Evolutionary conservation across 2,329 filamentous ascomycete species (phyloP).

Genomic region (Aschersonia sp.): DNA sequence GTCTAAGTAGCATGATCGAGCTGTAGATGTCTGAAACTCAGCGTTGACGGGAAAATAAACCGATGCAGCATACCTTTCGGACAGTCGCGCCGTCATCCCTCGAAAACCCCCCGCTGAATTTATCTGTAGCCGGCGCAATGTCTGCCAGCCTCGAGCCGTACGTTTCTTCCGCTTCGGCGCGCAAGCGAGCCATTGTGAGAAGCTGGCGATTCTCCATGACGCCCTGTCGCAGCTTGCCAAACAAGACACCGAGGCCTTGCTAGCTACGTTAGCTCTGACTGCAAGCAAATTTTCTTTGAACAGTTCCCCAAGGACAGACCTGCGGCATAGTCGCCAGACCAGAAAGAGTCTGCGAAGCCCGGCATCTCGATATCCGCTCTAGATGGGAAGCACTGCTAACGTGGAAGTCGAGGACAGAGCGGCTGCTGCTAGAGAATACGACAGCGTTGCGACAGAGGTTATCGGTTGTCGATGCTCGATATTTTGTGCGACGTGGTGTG

Average conservation of each 20-base stretch:
- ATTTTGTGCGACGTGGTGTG: too few relatives aligned
- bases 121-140: slow-evolving; percentile 71
- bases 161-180: slow-evolving; percentile 84
- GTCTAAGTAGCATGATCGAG: too few relatives aligned
- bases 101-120: slow-evolving; percentile 67
- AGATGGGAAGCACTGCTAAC: too few relatives aligned
- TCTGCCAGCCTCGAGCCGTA: slow-evolving; percentile 72
- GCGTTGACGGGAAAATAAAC: too few relatives aligned
- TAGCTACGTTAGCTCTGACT: slow-evolving; percentile 6
- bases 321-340: slow-evolving; percentile 94
- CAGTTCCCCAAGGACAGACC: slow-evolving; percentile 33
- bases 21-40: too few relatives aligned
- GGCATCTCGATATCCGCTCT: slow-evolving; percentile 39
- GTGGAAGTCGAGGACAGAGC: too few relatives aligned
- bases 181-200: slow-evolving; percentile 78
- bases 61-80: slow-evolving; percentile 53
- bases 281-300: neutral
- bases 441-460: too few relatives aligned
- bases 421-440: too few relatives aligned
- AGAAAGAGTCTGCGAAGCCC: slow-evolving; percentile 90
- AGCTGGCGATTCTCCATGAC: slow-evolving; percentile 91
- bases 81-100: slow-evolving; percentile 92
- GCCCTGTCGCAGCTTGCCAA: slow-evolving; percentile 92
- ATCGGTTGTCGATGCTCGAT: too few relatives aligned
- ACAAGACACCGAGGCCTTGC: slow-evolving; percentile 75